Conservation (phyloP, 805 yeast species). For the Hanseniaspora nectarophila region DNA sequence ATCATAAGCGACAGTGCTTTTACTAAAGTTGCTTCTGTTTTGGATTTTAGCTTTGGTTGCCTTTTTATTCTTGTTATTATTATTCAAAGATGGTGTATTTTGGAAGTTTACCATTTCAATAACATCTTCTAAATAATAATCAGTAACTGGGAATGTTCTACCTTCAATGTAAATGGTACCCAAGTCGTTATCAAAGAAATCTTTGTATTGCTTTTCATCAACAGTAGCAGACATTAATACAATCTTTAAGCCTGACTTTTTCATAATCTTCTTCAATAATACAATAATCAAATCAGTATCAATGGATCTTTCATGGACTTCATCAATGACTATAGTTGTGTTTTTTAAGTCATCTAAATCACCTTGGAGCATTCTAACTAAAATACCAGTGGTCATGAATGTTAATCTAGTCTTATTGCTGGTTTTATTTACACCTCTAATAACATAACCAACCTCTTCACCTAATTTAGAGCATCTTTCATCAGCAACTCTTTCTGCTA, state of each 20-base stretch:
- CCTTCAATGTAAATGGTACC: constrained; percentile 81
- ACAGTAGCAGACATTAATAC: constrained; percentile 93
- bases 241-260: constrained; percentile 40
- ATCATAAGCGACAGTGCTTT: constrained; percentile 7
- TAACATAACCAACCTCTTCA: constrained; percentile 73
- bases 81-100: constrained; percentile 25
- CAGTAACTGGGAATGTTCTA: constrained; percentile 82
- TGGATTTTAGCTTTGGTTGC: background rate
- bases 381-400: constrained; percentile 86
- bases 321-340: constrained; percentile 71
- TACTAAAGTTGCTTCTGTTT: constrained; percentile 6
- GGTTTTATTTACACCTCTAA: constrained; percentile 77
- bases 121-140: constrained; percentile 58
- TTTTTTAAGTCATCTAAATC: constrained; percentile 36
- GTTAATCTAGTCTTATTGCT: constrained; percentile 52
- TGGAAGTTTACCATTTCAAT: constrained; percentile 47
- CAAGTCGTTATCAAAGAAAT: constrained; percentile 45
- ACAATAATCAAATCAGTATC: constrained; percentile 80
- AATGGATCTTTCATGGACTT: constrained; percentile 91
- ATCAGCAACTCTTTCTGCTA: constrained; percentile 82
- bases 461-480: constrained; percentile 46
- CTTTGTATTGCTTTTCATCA: constrained; percentile 51
- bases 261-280: constrained; percentile 52
- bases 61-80: constrained; percentile 16
- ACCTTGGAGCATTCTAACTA: constrained; percentile 67